Percentiles rank a stretch among this genome's conserved stretches.
Evolutionary conservation across 768 basidiomycete genomes (phyloP).

Genomic region (Tricholoma hemisulphureum): DNA sequence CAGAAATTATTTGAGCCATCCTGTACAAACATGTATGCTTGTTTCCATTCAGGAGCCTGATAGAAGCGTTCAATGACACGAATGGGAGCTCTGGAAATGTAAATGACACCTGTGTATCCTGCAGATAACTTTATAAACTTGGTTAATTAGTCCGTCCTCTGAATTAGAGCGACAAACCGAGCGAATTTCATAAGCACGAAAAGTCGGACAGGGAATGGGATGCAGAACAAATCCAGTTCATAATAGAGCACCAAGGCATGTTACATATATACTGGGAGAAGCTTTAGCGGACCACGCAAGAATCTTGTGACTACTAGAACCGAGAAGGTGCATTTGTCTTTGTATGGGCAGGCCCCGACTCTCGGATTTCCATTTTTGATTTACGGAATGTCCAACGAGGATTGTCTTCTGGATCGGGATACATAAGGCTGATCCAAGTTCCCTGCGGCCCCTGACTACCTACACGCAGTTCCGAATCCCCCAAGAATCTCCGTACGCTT

Average conservation of each 20-base stretch:
- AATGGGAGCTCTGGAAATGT: background rate
- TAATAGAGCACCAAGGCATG: background rate
- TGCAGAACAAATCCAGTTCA: background rate
- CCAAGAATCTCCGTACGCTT: background rate
- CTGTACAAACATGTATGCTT: constrained; percentile 58
- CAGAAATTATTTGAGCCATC: background rate
- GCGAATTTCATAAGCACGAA: background rate
- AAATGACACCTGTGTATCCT: constrained; percentile 60
- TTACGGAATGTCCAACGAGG: too few relatives aligned
- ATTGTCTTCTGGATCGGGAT: background rate
- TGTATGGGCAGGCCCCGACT: background rate
- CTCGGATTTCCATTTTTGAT: background rate
- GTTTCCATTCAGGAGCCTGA: constrained; percentile 76
- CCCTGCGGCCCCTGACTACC: background rate
- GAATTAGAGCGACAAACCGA: background rate
- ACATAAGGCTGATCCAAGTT: too few relatives aligned
- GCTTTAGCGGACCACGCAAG: too few relatives aligned
- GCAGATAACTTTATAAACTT: constrained; percentile 50
- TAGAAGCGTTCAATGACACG: background rate
- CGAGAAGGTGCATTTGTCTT: too few relatives aligned
- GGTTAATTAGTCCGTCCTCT: background rate
- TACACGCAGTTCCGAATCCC: too few relatives aligned
- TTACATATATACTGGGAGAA: background rate
- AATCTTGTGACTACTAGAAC: too few relatives aligned
- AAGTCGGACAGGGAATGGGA: background rate